These are phyloP conservation scores for Scortechinia acanthostroma DNA, from an alignment of 2,329 filamentous ascomycete genomes.

Conservation along the genomic window DNA sequence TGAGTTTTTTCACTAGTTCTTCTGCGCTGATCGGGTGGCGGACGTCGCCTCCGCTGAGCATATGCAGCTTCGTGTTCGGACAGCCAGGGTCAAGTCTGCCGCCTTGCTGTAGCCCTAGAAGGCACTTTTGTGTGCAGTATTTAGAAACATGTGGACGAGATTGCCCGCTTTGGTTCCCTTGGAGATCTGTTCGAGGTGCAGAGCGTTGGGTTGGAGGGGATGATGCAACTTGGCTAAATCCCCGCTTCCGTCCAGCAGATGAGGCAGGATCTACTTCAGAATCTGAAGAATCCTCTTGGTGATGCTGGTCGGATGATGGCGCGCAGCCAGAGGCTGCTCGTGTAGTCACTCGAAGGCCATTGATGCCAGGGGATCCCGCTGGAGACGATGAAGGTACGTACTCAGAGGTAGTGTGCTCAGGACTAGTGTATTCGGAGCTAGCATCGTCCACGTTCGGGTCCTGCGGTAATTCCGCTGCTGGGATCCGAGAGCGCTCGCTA, in stretches of 20 bases:
- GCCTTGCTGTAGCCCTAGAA: conserved; percentile 13
- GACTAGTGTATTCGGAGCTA: conserved; percentile 5
- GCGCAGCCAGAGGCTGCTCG: conserved; percentile 7
- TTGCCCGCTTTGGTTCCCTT: conserved; percentile 5
- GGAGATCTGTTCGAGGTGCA: conserved; percentile 4
- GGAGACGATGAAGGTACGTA: conserved; percentile 11
- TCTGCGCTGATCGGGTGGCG: background rate
- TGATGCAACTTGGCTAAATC: conserved; percentile 12
- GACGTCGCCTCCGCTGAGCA: conserved; percentile 3
- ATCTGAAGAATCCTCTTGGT: conserved; percentile 7
- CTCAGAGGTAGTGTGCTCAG: conserved; percentile 9
- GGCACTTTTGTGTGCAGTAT: conserved; percentile 16
- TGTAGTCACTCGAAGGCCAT: conserved; percentile 8
- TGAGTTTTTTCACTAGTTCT: background rate
- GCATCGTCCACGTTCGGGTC: conserved; percentile 9
- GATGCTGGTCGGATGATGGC: conserved; percentile 6
- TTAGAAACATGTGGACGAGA: conserved; percentile 7
- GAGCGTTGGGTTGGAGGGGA: conserved; percentile 8
- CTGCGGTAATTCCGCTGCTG: conserved; percentile 9
- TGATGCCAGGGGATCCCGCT: conserved; percentile 5
- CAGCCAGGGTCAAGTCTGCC: conserved; percentile 11
- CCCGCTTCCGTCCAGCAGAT: conserved; percentile 10
- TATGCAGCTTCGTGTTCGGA: conserved; percentile 14
- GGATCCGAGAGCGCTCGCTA: conserved; percentile 9
- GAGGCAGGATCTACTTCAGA: conserved; percentile 8